phyloP scores from a whole-genome alignment of 805 yeast species.

The Yarrowia keelungensis region DNA sequence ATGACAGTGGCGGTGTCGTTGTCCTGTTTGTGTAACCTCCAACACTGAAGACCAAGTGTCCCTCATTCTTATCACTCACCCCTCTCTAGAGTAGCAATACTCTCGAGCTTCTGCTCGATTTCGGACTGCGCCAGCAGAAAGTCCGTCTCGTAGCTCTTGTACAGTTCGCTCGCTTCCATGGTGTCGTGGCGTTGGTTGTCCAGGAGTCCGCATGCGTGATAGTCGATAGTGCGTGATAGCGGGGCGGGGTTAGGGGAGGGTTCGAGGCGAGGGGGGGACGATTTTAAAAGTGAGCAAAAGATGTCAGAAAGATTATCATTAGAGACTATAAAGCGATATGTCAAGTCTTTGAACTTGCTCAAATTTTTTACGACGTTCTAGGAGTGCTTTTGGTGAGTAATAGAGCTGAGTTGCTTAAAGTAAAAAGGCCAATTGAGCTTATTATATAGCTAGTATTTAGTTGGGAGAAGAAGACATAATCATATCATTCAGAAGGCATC shows the following conservation, averaged over 20 bases:
- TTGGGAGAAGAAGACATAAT: too few species aligned
- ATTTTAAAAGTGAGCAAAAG: too few species aligned
- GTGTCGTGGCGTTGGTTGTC: slow-evolving; percentile 11
- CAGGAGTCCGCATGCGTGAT: slow-evolving; percentile 13
- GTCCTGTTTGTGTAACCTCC: neutral
- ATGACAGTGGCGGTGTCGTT: too few species aligned
- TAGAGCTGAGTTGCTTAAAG: too few species aligned
- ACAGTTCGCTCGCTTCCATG: slow-evolving; percentile 53
- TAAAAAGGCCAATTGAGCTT: too few species aligned
- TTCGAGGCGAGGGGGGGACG: neutral
- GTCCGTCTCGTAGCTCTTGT: slow-evolving; percentile 72
- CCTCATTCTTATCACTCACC: slow-evolving; percentile 42
- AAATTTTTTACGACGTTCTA: too few species aligned
- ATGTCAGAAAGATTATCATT: too few species aligned
- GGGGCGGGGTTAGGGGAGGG: neutral
- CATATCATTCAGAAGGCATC: too few species aligned
- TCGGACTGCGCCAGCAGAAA: slow-evolving; percentile 73
- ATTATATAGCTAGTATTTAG: too few species aligned
- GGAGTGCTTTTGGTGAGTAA: too few species aligned
- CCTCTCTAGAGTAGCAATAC: slow-evolving; percentile 58
- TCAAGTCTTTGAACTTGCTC: too few species aligned
- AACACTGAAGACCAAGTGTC: neutral
- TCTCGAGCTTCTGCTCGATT: slow-evolving; percentile 68
- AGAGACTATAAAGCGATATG: too few species aligned
- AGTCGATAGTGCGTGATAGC: slow-evolving; percentile 28